phyloP scores from a whole-genome alignment of 2,329 filamentous ascomycete species.

The Clarireedia homoeocarpa region DNA sequence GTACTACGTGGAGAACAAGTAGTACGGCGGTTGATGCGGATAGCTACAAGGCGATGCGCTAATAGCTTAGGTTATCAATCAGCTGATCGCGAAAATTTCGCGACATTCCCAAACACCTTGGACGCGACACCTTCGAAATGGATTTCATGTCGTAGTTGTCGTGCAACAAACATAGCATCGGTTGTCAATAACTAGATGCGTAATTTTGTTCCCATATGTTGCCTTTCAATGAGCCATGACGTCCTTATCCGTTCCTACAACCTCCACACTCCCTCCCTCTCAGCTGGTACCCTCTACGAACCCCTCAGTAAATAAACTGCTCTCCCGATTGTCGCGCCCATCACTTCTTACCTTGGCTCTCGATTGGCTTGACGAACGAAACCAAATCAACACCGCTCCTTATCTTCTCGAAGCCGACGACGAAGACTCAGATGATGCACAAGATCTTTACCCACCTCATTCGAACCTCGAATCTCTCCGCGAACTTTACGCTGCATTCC shows the following conservation, averaged over 20 bases:
- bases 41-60: too few species aligned
- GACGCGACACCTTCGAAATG: too few species aligned
- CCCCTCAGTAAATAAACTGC: constrained; percentile 54
- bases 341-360: constrained; percentile 65
- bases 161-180: too few species aligned
- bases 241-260: constrained; percentile 57
- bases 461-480: constrained; percentile 58
- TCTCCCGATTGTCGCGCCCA: constrained; percentile 63
- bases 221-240: not conserved
- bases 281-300: constrained; percentile 61
- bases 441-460: constrained; percentile 63
- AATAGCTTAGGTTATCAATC: not conserved
- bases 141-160: too few species aligned
- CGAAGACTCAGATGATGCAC: constrained; percentile 45
- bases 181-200: too few species aligned
- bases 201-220: too few species aligned
- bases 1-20: too few species aligned
- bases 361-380: constrained; percentile 67
- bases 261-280: constrained; percentile 61
- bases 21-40: too few species aligned
- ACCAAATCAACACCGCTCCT: constrained; percentile 51
- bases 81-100: constrained; percentile 8
- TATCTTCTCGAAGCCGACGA: constrained; percentile 40
- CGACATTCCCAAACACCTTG: not conserved
- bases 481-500: constrained; percentile 54